Evolutionary conservation across 2,329 filamentous ascomycete species (phyloP).

Genomic region (Stromatinia cepivora): DNA sequence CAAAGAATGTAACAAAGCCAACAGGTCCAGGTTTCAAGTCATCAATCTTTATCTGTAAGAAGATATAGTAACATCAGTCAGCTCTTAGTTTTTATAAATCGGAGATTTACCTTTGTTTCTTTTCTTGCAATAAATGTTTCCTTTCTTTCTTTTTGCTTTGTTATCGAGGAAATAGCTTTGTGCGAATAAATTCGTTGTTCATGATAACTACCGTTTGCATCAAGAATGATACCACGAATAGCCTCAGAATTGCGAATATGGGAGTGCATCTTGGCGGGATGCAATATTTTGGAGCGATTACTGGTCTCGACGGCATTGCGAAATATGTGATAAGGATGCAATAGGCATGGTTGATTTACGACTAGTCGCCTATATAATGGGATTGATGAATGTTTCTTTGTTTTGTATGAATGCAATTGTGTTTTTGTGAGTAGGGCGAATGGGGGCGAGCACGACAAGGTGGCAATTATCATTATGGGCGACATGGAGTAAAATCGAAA

Average conservation of each 20-base stretch:
- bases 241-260: slow-evolving; percentile 5
- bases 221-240: slow-evolving; percentile 15
- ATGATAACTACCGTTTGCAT: slow-evolving; percentile 17
- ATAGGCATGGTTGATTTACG: slow-evolving; percentile 25
- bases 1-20: background rate
- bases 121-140: background rate
- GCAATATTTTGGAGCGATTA: slow-evolving; percentile 17
- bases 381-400: slow-evolving; percentile 23
- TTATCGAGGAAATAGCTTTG: background rate
- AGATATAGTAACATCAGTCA: slow-evolving; percentile 12
- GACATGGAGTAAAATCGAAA: slow-evolving; percentile 21
- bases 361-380: slow-evolving; percentile 26
- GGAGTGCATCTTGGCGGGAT: slow-evolving; percentile 3
- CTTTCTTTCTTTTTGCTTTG: background rate
- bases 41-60: background rate
- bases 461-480: slow-evolving; percentile 35
- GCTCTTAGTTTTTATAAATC: background rate
- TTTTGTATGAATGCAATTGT: slow-evolving; percentile 19
- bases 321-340: slow-evolving; percentile 16
- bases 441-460: slow-evolving; percentile 26
- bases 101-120: slow-evolving; percentile 10
- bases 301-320: slow-evolving; percentile 17
- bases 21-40: background rate
- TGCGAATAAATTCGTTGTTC: background rate
- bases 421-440: slow-evolving; percentile 23